A percentile compares a stretch with the other conserved stretches of the same genome.
Conservation (phyloP, 495 filamentous ascomycete genomes). For the Evansstolkia leycettana region DNA sequence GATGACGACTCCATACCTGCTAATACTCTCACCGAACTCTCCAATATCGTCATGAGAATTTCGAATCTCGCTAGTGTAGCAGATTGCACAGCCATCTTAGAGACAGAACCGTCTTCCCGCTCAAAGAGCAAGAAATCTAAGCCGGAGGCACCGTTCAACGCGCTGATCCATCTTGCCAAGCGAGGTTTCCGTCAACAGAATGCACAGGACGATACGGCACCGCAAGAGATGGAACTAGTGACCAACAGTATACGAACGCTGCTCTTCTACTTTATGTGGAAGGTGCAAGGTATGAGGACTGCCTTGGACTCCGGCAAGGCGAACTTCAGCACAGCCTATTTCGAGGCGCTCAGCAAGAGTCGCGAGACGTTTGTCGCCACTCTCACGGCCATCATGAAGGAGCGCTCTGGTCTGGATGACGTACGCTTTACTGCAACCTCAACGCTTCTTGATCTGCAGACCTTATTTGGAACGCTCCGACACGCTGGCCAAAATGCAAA, state of each 20-base stretch:
- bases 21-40: conserved; percentile 52
- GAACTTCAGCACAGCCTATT: conserved; percentile 39
- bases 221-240: conserved; percentile 64
- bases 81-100: conserved; percentile 61
- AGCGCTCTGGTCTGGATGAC: conserved; percentile 50
- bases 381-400: conserved; percentile 51
- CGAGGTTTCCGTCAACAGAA: conserved; percentile 49
- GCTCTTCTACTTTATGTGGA: conserved; percentile 94
- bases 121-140: conserved; percentile 37
- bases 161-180: conserved; percentile 52
- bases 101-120: conserved; percentile 34
- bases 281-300: conserved; percentile 42
- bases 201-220: conserved; percentile 49
- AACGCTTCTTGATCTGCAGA: conserved; percentile 65
- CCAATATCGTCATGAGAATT: conserved; percentile 71
- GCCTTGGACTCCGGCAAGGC: conserved; percentile 25
- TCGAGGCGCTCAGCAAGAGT: conserved; percentile 30
- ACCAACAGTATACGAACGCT: conserved; percentile 56
- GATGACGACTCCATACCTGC: conserved; percentile 47
- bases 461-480: conserved; percentile 64
- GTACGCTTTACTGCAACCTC: conserved; percentile 65
- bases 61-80: conserved; percentile 71
- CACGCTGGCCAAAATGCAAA: conserved; percentile 25
- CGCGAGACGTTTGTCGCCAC: conserved; percentile 42
- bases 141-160: conserved; percentile 44